Evolutionary conservation across 192 early-diverging fungal genomes (phyloP).

Genomic region (Backusella morwellensis): DNA sequence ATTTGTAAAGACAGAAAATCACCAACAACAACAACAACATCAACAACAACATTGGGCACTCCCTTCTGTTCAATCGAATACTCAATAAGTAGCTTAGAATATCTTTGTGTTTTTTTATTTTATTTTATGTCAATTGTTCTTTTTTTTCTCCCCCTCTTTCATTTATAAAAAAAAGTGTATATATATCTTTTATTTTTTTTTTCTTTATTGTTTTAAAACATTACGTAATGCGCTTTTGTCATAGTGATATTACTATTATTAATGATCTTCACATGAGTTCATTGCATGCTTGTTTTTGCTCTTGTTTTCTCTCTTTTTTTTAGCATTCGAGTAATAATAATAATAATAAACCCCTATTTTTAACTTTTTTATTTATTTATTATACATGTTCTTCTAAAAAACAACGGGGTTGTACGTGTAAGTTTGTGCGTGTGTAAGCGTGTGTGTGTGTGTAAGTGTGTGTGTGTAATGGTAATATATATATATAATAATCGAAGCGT

Average conservation of each 20-base stretch:
- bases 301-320: neutral
- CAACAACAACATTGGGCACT: neutral
- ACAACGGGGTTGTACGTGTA: too few relatives aligned
- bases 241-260: too few relatives aligned
- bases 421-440: too few relatives aligned
- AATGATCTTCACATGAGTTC: neutral
- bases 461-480: neutral
- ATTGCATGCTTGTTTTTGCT: neutral
- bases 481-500: neutral
- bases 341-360: neutral
- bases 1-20: constrained; percentile 8
- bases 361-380: neutral
- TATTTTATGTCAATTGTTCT: neutral
- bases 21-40: constrained; percentile 14
- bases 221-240: too few relatives aligned
- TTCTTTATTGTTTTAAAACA: too few relatives aligned
- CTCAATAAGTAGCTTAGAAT: neutral
- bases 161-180: neutral
- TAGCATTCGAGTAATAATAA: too few relatives aligned
- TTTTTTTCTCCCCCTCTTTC: neutral
- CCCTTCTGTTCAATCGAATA: neutral
- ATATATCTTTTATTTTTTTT: neutral
- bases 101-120: neutral
- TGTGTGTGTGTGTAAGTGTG: neutral
- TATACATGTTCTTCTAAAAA: neutral